Base-by-base conservation (phyloP, 2,329 filamentous ascomycete species). In the Trichoderma semiorbis region DNA sequence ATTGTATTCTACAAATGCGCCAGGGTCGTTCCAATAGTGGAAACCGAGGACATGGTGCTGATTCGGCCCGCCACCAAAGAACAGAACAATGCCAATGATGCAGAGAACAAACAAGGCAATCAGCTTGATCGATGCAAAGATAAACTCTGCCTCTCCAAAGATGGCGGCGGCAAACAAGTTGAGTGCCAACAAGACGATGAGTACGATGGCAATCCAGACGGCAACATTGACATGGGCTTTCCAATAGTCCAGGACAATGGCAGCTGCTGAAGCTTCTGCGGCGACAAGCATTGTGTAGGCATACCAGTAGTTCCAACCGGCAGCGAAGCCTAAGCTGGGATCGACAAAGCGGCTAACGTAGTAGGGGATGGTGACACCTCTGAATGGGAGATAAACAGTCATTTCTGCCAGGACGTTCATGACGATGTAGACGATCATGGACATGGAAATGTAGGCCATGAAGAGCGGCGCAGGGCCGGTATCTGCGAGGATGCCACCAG, bases 401-500 rank as follows among this genome's bases (percentile, higher is more conserved):
- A 89, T 88, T 77, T 89, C 87, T 10, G 83, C 87, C 10, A 89
- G 80, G 72, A 81, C 76, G 78, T 88, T 87, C 86, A 88, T 88
- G 69, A 88, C 80, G 69, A 83, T 80, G 83, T 84, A 88, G 30
- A 88, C 86, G 11, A 88, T 77, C 3, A 81, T 30, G 83, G 87
- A 87, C 85, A 88, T 87, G 74, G 82, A 83, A 7, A 87, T 75
- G 79, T 93, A 94, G 28, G 88, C 90, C 79, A 94, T 90, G 78
- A 94, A 86, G 18, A 94, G 81, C 0, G 91, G 90, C 6, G 90
- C 91, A 3, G 90, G 90, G 2, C 90, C 90, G 32, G 86, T 85
- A 11, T 82, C 80, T 39, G 85, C 82, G 67, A 91, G 81, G 67
- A 89, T 88, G 72, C 81, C 81, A 28, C 89, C 89, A 47, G 87